phyloP scores from a whole-genome alignment of 371 early-diverging fungal genomes.

The Nosema muscidifuracis region DNA sequence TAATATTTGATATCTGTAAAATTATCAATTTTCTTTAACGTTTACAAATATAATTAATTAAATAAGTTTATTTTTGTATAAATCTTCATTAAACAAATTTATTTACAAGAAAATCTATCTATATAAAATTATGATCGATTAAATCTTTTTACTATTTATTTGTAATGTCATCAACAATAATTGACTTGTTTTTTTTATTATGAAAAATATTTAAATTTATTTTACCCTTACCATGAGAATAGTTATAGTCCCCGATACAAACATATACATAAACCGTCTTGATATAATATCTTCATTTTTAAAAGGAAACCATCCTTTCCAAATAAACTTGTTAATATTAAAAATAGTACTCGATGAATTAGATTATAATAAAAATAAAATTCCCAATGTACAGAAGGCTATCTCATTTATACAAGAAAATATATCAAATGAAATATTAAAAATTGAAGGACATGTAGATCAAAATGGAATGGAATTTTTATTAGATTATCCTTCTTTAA shows the following conservation, averaged over 20 bases:
- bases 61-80: too few species aligned
- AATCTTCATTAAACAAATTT: too few species aligned
- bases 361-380: slow-evolving; percentile 27
- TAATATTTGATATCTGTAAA: too few species aligned
- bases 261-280: slow-evolving; percentile 45
- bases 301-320: slow-evolving; percentile 13
- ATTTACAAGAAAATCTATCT: too few species aligned
- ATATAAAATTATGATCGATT: too few species aligned
- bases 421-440: neutral
- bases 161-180: too few species aligned
- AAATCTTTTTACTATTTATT: too few species aligned
- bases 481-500: neutral
- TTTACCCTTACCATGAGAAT: slow-evolving; percentile 28
- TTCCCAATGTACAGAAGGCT: slow-evolving; percentile 26
- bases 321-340: slow-evolving; percentile 21
- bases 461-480: slow-evolving; percentile 31
- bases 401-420: slow-evolving; percentile 30
- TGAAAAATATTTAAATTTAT: too few species aligned
- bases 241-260: slow-evolving; percentile 48
- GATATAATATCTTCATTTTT: slow-evolving; percentile 23
- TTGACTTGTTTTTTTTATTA: too few species aligned
- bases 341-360: slow-evolving; percentile 46
- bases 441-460: slow-evolving; percentile 42
- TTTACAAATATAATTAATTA: too few species aligned
- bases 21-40: too few species aligned